A percentile compares a stretch with the other conserved stretches of the same genome.
Evolutionary conservation across 306 rosid genomes (phyloP).

Genomic region (Cicer judaicum): DNA sequence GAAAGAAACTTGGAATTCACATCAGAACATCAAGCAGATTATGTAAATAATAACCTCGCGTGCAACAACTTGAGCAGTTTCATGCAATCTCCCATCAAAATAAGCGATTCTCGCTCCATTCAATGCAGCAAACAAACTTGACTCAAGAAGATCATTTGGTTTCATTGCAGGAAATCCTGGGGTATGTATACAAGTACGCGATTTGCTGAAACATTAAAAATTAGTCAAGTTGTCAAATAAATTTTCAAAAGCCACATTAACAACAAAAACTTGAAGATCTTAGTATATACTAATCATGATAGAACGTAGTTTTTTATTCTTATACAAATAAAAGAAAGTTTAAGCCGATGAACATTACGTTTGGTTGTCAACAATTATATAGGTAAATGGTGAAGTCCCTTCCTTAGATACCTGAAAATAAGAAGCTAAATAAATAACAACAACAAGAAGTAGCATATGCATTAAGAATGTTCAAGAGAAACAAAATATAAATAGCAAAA

Average conservation of each 20-base stretch:
- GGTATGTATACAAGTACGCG: slow-evolving; percentile 89
- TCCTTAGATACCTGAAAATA: slow-evolving; percentile 66
- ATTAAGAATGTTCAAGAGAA: not conserved
- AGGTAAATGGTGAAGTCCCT: slow-evolving; percentile 82
- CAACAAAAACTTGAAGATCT: slow-evolving; percentile 6
- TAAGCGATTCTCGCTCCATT: slow-evolving; percentile 77
- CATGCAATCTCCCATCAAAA: slow-evolving; percentile 71
- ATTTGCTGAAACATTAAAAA: slow-evolving; percentile 59
- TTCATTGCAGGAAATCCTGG: slow-evolving; percentile 84
- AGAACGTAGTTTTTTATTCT: not conserved
- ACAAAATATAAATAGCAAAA: not conserved
- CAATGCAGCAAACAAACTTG: slow-evolving; percentile 66
- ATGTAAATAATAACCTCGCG: slow-evolving; percentile 64
- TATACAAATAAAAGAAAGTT: slow-evolving; percentile 22
- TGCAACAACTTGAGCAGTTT: slow-evolving; percentile 83
- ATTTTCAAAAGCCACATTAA: slow-evolving; percentile 24
- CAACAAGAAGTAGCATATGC: not conserved
- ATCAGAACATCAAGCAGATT: not conserved
- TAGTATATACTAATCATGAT: slow-evolving; percentile 11
- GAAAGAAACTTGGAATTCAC: not conserved
- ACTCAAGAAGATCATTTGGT: slow-evolving; percentile 68
- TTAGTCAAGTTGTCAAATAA: slow-evolving; percentile 33
- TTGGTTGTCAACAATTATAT: slow-evolving; percentile 77
- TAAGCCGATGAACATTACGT: slow-evolving; percentile 55
- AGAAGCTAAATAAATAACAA: slow-evolving; percentile 15